Percentiles rank a stretch among this genome's conserved stretches.
Evolutionary conservation across 2,329 filamentous ascomycete species (phyloP).

Genomic region (Phialemonium atrogriseum): DNA sequence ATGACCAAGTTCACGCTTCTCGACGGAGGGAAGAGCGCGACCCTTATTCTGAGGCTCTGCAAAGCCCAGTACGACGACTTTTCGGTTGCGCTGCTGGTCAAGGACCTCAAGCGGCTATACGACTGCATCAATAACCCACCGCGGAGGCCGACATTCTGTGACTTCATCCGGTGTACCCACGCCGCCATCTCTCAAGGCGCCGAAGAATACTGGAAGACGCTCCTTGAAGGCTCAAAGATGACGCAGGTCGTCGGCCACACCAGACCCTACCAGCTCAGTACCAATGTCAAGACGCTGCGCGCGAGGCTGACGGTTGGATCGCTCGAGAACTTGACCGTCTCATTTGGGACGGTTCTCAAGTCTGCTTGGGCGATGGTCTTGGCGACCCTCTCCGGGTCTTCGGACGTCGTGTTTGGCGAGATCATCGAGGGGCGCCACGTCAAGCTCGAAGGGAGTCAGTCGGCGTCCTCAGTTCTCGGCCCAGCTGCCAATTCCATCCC

Average conservation of each 20-base stretch:
- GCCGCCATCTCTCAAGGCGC: slow-evolving; percentile 27
- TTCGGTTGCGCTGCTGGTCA: slow-evolving; percentile 35
- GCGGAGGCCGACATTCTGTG: slow-evolving; percentile 35
- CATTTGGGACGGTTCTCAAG: slow-evolving; percentile 45
- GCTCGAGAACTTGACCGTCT: slow-evolving; percentile 33
- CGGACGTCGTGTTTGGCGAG: slow-evolving; percentile 50
- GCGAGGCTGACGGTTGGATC: slow-evolving; percentile 32
- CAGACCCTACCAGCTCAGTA: slow-evolving; percentile 30
- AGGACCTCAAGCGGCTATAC: slow-evolving; percentile 40
- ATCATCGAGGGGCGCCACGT: slow-evolving; percentile 39
- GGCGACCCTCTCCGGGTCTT: slow-evolving; percentile 35
- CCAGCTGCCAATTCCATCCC: slow-evolving; percentile 37
- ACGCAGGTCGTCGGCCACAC: slow-evolving; percentile 35
- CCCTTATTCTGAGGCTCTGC: slow-evolving; percentile 38
- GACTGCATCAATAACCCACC: slow-evolving; percentile 22
- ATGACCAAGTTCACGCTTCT: slow-evolving; percentile 42
- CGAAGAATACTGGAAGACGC: slow-evolving; percentile 34
- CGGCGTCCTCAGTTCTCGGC: slow-evolving; percentile 43
- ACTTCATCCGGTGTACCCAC: slow-evolving; percentile 34
- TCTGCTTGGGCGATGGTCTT: slow-evolving; percentile 50
- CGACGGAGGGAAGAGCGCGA: slow-evolving; percentile 37
- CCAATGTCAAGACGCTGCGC: slow-evolving; percentile 28
- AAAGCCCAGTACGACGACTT: slow-evolving; percentile 41
- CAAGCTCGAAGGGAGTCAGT: slow-evolving; percentile 37
- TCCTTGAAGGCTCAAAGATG: slow-evolving; percentile 36